Conservation (phyloP, 2,329 filamentous ascomycete species). For the Cladophialophora bantiana region DNA sequence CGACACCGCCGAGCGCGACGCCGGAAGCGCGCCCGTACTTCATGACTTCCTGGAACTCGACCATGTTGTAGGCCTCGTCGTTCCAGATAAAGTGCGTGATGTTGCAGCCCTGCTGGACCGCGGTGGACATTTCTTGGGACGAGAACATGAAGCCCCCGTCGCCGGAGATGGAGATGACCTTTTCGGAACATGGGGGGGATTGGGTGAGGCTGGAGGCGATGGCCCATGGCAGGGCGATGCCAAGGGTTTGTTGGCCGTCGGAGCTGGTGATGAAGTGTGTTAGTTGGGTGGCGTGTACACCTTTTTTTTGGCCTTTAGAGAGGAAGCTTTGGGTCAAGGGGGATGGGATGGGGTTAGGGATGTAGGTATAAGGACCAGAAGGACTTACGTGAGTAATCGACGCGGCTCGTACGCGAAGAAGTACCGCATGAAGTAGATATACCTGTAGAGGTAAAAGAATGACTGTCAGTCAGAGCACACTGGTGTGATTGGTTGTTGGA, state of each 20-base stretch:
- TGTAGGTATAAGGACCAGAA: neutral
- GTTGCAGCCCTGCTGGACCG: slow-evolving; percentile 56
- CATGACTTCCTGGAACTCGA: slow-evolving; percentile 60
- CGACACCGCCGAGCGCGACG: slow-evolving; percentile 55
- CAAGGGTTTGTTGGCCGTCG: slow-evolving; percentile 59
- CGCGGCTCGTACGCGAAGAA: slow-evolving; percentile 47
- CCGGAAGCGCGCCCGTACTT: slow-evolving; percentile 57
- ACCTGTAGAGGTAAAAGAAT: neutral
- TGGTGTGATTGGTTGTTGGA: no score
- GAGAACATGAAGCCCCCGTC: slow-evolving; percentile 61
- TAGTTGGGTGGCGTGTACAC: no score
- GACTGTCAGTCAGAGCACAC: neutral
- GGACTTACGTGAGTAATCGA: slow-evolving; percentile 47
- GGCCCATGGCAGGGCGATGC: slow-evolving; percentile 58
- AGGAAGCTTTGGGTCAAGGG: neutral
- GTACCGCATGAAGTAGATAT: slow-evolving; percentile 27
- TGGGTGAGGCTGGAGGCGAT: slow-evolving; percentile 56
- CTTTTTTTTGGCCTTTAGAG: neutral
- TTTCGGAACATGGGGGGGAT: slow-evolving; percentile 51
- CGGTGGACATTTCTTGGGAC: slow-evolving; percentile 55
- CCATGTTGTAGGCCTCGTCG: slow-evolving; percentile 60
- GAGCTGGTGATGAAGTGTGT: slow-evolving; percentile 41
- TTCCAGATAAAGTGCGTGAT: slow-evolving; percentile 62
- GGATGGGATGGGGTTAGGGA: no score
- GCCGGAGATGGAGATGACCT: slow-evolving; percentile 55